A percentile compares a stretch with the other conserved stretches of the same genome.
Conservation (phyloP, 768 basidiomycete genomes). For the Mycena epipterygia region DNA sequence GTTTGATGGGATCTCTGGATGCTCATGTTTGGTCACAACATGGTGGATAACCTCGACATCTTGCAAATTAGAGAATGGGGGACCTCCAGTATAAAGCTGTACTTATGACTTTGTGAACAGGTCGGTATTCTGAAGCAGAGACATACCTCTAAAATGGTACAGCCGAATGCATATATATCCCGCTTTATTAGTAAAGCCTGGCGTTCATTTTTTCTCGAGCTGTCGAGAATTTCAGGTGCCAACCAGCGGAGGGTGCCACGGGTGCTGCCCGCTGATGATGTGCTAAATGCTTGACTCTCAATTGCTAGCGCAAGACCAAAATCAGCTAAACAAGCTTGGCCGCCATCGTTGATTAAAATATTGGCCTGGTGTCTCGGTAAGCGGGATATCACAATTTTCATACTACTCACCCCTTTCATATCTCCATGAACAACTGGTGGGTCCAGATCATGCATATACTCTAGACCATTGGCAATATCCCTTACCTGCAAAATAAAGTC, state of each 20-base stretch:
- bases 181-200: constrained; percentile 12
- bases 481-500: constrained; percentile 12
- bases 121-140: background rate
- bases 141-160: constrained; percentile 17
- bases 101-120: constrained; percentile 10
- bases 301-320: constrained; percentile 16
- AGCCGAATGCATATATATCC: constrained; percentile 13
- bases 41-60: constrained; percentile 9
- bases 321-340: constrained; percentile 17
- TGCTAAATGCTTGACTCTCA: constrained; percentile 14
- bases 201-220: constrained; percentile 18
- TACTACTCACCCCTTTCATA: constrained; percentile 9
- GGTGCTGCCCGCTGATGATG: constrained; percentile 12
- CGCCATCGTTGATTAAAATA: constrained; percentile 9
- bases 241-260: constrained; percentile 17
- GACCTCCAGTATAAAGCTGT: constrained; percentile 14
- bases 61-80: constrained; percentile 8
- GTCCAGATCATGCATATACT: constrained; percentile 14
- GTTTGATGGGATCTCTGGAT: constrained; percentile 10
- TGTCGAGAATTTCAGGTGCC: constrained; percentile 19
- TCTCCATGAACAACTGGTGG: constrained; percentile 20
- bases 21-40: constrained; percentile 11
- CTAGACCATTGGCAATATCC: constrained; percentile 17
- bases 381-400: constrained; percentile 1
- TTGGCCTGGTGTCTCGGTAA: constrained; percentile 1